phyloP scores from a whole-genome alignment of 768 basidiomycete species.

The Termitomyces sp. region DNA sequence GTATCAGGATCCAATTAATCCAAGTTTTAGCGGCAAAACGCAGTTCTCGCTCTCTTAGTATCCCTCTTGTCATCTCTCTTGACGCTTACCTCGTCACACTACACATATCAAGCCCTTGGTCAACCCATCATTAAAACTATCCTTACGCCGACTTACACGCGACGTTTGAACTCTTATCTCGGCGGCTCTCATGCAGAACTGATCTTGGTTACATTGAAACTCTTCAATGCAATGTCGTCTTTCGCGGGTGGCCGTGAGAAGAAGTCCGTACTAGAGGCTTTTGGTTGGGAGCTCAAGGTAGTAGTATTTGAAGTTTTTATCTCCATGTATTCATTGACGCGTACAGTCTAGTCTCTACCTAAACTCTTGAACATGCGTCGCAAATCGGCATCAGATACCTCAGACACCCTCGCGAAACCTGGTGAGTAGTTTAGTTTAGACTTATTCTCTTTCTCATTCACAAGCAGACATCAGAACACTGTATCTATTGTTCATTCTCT shows the following conservation, averaged over 20 bases:
- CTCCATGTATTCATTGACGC: neutral
- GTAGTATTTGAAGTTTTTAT: neutral
- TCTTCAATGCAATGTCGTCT: constrained; percentile 54
- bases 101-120: constrained; percentile 60
- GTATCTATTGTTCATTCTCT: constrained; percentile 67
- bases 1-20: constrained; percentile 1
- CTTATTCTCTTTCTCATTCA: constrained; percentile 5
- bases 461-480: constrained; percentile 71
- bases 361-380: constrained; percentile 71
- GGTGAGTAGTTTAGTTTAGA: constrained; percentile 33
- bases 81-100: constrained; percentile 60
- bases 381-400: constrained; percentile 33
- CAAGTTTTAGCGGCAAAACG: constrained; percentile 34
- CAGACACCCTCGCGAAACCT: constrained; percentile 45
- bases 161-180: constrained; percentile 53
- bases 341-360: constrained; percentile 45
- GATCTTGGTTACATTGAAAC: constrained; percentile 58
- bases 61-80: constrained; percentile 58
- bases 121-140: constrained; percentile 57
- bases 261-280: constrained; percentile 57
- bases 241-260: constrained; percentile 67
- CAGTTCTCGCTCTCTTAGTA: constrained; percentile 37
- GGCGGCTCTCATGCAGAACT: constrained; percentile 60
- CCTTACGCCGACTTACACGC: constrained; percentile 49
- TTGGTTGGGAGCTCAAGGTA: constrained; percentile 80